phyloP scores from a whole-genome alignment of 805 yeast genomes.

The Yarrowia hollandica region DNA sequence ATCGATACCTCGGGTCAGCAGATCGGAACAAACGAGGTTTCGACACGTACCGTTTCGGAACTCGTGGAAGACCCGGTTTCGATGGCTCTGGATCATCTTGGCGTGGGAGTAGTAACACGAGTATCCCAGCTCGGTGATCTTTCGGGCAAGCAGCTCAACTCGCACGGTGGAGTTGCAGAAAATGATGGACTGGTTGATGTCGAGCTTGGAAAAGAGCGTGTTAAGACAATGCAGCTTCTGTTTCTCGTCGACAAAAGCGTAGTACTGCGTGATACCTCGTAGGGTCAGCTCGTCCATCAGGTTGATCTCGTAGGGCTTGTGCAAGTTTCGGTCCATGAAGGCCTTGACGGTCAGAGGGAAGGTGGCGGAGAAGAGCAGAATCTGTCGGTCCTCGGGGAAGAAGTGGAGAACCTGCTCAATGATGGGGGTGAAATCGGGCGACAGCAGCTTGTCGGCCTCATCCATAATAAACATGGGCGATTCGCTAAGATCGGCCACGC shows the following conservation, averaged over 20 bases:
- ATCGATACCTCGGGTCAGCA: constrained; percentile 97
- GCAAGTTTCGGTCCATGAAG: constrained; percentile 87
- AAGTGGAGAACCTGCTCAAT: constrained; percentile 82
- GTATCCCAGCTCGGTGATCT: constrained; percentile 93
- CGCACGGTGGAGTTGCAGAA: constrained; percentile 96
- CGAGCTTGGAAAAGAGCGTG: constrained; percentile 89
- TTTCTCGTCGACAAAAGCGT: constrained; percentile 96
- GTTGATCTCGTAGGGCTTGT: constrained; percentile 91
- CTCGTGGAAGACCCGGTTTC: constrained; percentile 98
- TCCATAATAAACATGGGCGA: constrained; percentile 94
- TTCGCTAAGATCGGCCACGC: constrained; percentile 80
- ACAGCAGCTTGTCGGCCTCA: constrained; percentile 96
- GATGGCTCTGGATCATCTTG: constrained; percentile 93
- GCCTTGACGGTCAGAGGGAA: constrained; percentile 92
- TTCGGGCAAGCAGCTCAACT: constrained; percentile 92
- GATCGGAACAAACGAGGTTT: constrained; percentile 94
- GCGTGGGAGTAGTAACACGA: constrained; percentile 98
- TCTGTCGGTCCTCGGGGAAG: constrained; percentile 79
- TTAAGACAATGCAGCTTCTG: constrained; percentile 95
- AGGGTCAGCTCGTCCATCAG: constrained; percentile 96
- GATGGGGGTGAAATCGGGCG: constrained; percentile 82
- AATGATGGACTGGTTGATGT: constrained; percentile 93
- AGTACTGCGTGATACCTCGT: constrained; percentile 94
- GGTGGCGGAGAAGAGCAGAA: constrained; percentile 88
- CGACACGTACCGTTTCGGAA: constrained; percentile 98